phyloP scores from a whole-genome alignment of 768 basidiomycete species.

The Boletus sensibilis region DNA sequence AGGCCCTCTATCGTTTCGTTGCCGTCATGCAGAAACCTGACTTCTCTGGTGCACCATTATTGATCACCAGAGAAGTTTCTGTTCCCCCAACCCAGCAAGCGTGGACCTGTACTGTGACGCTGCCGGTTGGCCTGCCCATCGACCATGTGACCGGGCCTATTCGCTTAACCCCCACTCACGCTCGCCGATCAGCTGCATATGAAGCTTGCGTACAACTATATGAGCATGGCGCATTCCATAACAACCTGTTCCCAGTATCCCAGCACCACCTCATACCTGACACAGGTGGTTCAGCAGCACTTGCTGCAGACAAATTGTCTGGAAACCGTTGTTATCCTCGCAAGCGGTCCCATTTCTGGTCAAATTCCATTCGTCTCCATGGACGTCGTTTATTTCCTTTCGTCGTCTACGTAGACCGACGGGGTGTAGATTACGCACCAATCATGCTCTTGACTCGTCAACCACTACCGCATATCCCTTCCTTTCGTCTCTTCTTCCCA shows the following conservation, averaged over 20 bases:
- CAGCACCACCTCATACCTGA: constrained; percentile 1
- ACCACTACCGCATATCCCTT: constrained; percentile 57
- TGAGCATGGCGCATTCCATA: constrained; percentile 51
- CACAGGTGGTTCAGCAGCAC: constrained; percentile 1
- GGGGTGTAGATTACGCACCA: constrained; percentile 46
- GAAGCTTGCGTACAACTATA: constrained; percentile 52
- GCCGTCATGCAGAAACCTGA: constrained; percentile 20
- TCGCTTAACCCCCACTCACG: constrained; percentile 47
- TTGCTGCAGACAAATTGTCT: constrained; percentile 28
- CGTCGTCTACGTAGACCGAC: constrained; percentile 38
- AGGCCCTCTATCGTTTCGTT: constrained; percentile 54
- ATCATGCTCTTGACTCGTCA: constrained; percentile 64
- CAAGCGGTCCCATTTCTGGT: constrained; percentile 70
- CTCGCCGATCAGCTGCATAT: constrained; percentile 60
- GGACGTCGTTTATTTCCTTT: constrained; percentile 34
- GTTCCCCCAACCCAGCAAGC: constrained; percentile 16
- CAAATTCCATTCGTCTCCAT: constrained; percentile 35
- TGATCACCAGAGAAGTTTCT: constrained; percentile 25
- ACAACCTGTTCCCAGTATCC: constrained; percentile 39
- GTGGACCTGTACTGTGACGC: constrained; percentile 49
- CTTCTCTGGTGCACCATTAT: constrained; percentile 14
- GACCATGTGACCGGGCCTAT: constrained; percentile 44
- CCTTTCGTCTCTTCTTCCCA: constrained; percentile 60
- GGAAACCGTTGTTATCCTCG: constrained; percentile 57
- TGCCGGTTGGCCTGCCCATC: constrained; percentile 45